Evolutionary conservation across 2,329 filamentous ascomycete species (phyloP), one percentile per base, ranked within the genome.

Genomic region (Mollisiaceae sp.): DNA sequence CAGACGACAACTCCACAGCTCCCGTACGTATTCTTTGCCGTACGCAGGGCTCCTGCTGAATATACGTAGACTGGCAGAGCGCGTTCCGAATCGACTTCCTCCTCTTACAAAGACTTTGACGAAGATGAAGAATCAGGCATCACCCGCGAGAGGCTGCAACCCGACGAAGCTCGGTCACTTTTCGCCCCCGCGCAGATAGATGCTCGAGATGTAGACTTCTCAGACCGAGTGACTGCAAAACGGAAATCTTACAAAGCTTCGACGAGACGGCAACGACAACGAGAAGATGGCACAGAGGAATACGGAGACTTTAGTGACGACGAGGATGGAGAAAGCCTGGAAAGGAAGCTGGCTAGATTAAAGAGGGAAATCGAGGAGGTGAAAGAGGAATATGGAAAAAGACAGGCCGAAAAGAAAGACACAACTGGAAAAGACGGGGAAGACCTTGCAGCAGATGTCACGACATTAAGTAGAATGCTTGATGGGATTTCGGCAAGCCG

Each of bases 1-100:
- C 91, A 64, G 93, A 97, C 75, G 94, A 97, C 78, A 91, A 88
- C 69, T 97, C 93, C 24, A 97, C 93, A 57, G 82, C 93, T 64
- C 91, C 89, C 63, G 92, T 94, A 81, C 78, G 86, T 78, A 50
- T n/a, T 12, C 18, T 22, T 11, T 61, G 22, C 6, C 12, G 12
- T 41, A 20, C 18, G 18, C 8, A 32, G 58, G 50, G 41, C 27
- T 20, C 18, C 35, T 36, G 50, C 61, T 66, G 47, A 66, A 59
- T 47, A 45, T 35, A 5, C 22, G 27, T 66, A 76, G 75, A 75
- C 72, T 24, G 72, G 72, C 14, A 82, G 86, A 55, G 82, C 83
- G 43, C 82, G 79, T 64, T 86, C 84, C 3, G 82, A 83, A 32
- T 88, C 83, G 9, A 90, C 79, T 76, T 79, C 66, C 66, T 82